Conservation (phyloP, 805 yeast species). For the Maudiozyma turicensis region DNA sequence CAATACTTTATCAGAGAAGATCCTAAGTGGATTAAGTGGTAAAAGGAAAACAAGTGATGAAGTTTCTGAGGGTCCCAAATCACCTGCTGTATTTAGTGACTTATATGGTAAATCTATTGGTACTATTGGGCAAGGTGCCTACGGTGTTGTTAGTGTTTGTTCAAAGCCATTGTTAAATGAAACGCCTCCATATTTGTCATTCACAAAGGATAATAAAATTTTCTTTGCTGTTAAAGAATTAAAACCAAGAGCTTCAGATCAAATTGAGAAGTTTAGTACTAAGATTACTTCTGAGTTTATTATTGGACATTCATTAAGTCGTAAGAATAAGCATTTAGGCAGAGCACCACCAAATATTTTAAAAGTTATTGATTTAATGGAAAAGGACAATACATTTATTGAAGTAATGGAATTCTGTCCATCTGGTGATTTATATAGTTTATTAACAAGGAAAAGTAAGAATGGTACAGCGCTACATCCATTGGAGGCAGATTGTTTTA, state of each 20-base stretch:
- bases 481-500: conserved; percentile 76
- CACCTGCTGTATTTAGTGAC: conserved; percentile 25
- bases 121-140: conserved; percentile 84
- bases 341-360: conserved; percentile 47
- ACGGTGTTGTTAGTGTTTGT: conserved; percentile 87
- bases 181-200: conserved; percentile 37
- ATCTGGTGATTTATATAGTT: conserved; percentile 64
- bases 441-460: conserved; percentile 38
- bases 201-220: conserved; percentile 57
- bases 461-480: conserved; percentile 44
- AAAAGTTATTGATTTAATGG: conserved; percentile 72
- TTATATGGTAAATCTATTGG: conserved; percentile 46
- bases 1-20: conserved; percentile 39
- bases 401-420: conserved; percentile 95
- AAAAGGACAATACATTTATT: conserved; percentile 57
- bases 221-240: conserved; percentile 86
- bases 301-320: conserved; percentile 67
- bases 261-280: conserved; percentile 86
- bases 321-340: conserved; percentile 5
- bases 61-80: not conserved
- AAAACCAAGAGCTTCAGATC: conserved; percentile 73
- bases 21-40: conserved; percentile 30
- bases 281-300: conserved; percentile 82
- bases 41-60: conserved; percentile 9
- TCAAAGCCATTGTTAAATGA: conserved; percentile 35